phyloP scores from a whole-genome alignment of 352 stramenopile genomes.

The Blastocystis sp. region DNA sequence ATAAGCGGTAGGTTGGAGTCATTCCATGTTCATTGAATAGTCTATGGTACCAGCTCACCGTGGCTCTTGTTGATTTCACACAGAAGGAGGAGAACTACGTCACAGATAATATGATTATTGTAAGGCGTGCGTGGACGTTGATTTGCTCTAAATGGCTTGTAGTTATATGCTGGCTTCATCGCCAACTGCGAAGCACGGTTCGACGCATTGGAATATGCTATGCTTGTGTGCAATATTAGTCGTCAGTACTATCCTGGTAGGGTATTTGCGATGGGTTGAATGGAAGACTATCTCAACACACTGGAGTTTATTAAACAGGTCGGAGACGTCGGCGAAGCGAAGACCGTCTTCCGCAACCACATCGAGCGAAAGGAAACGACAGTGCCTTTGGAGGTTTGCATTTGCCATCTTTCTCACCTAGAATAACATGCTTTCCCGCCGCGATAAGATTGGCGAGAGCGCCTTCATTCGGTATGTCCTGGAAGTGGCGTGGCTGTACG shows the following conservation, averaged over 20 bases:
- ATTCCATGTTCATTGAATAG: neutral
- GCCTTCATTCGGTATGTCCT: constrained; percentile 39
- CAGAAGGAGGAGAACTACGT: constrained; percentile 38
- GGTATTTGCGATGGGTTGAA: neutral
- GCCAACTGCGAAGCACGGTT: constrained; percentile 12
- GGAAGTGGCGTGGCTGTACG: constrained; percentile 45
- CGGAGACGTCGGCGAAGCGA: constrained; percentile 18
- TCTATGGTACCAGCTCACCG: constrained; percentile 38
- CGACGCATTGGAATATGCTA: constrained; percentile 36
- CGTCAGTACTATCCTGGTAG: constrained; percentile 40
- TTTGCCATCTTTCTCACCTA: neutral
- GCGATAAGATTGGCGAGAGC: constrained; percentile 49
- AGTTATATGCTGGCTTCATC: constrained; percentile 48
- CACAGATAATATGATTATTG: constrained; percentile 48
- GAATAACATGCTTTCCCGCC: neutral
- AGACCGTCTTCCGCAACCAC: constrained; percentile 27
- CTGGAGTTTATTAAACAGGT: constrained; percentile 43
- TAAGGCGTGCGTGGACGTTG: neutral
- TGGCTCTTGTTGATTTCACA: constrained; percentile 21
- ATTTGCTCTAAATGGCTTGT: neutral
- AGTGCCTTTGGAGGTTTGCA: neutral
- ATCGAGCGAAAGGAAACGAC: neutral
- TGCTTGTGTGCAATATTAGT: constrained; percentile 42
- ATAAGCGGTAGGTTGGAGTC: neutral
- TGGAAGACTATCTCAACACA: constrained; percentile 38